phyloP scores from a whole-genome alignment of 2,329 filamentous ascomycete genomes.

The Aspergillus quadrilineatus region DNA sequence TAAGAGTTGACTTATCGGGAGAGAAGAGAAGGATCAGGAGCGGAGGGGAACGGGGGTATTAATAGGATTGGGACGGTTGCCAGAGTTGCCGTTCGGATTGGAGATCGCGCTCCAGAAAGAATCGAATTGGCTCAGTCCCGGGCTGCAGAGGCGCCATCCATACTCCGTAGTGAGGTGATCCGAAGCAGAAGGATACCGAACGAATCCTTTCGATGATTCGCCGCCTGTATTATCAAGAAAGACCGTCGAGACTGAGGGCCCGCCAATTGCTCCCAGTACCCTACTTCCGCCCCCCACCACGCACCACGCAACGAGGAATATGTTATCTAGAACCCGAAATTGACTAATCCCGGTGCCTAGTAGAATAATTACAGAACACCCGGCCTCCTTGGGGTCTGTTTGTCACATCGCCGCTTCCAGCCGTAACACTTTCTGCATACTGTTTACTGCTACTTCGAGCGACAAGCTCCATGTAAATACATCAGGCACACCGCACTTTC shows the following conservation, averaged over 20 bases:
- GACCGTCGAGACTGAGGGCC: conserved; percentile 36
- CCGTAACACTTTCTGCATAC: not conserved
- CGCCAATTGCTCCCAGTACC: conserved; percentile 15
- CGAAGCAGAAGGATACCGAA: conserved; percentile 40
- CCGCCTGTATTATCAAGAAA: conserved; percentile 32
- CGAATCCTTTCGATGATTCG: conserved; percentile 38
- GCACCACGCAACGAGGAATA: conserved; percentile 5
- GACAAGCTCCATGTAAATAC: not conserved
- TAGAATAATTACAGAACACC: conserved; percentile 9
- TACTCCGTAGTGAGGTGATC: conserved; percentile 28
- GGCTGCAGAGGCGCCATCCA: conserved; percentile 16
- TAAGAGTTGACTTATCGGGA: conserved; percentile 13
- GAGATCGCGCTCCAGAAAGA: conserved; percentile 12
- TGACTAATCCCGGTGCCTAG: conserved; percentile 21
- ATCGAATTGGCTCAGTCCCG: conserved; percentile 16
- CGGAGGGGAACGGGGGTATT: conserved; percentile 18
- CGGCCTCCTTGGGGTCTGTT: not conserved
- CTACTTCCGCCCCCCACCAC: conserved; percentile 15
- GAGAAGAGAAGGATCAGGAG: conserved; percentile 8
- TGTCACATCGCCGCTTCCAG: not conserved
- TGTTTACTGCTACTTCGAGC: not conserved
- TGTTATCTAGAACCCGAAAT: conserved; percentile 20
- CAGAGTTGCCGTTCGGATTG: conserved; percentile 13
- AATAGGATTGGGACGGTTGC: conserved; percentile 17
- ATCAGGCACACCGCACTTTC: conserved; percentile 8